A percentile compares a stretch with the other conserved stretches of the same genome.
These are phyloP conservation scores for Fusarium sp. DNA, from an alignment of 2,329 filamentous ascomycete genomes.

Conservation along the genomic window DNA sequence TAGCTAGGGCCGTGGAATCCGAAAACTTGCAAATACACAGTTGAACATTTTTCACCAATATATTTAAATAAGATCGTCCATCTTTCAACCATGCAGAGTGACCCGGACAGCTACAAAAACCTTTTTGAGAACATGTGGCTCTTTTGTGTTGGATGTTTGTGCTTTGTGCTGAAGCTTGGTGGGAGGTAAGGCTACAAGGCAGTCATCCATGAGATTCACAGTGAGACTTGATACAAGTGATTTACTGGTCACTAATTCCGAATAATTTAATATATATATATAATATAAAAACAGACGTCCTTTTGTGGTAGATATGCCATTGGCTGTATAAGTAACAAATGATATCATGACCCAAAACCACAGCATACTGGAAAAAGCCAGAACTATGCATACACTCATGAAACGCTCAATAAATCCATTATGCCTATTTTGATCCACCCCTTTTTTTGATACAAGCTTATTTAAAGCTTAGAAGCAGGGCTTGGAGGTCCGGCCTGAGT, in stretches of 20 bases:
- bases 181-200: background rate
- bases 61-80: background rate
- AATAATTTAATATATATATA: too few species aligned
- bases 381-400: constrained; percentile 20
- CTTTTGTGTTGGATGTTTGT: background rate
- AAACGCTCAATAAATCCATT: constrained; percentile 27
- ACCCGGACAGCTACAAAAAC: too few species aligned
- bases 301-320: constrained; percentile 12
- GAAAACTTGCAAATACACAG: too few species aligned
- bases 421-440: background rate
- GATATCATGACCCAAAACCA: constrained; percentile 28
- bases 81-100: background rate
- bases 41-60: background rate
- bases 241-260: background rate
- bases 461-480: constrained; percentile 71
- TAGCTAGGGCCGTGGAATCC: too few species aligned
- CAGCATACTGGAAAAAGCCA: background rate
- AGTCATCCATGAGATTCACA: background rate
- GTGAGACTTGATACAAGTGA: background rate
- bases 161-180: background rate
- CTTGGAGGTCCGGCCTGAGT: constrained; percentile 73
- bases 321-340: constrained; percentile 16
- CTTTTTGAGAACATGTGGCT: too few species aligned
- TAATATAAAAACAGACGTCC: background rate
- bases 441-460: background rate